These are phyloP conservation scores for Cladosporium sp. DNA, from an alignment of 2,329 filamentous ascomycete genomes.

Conservation along the genomic window DNA sequence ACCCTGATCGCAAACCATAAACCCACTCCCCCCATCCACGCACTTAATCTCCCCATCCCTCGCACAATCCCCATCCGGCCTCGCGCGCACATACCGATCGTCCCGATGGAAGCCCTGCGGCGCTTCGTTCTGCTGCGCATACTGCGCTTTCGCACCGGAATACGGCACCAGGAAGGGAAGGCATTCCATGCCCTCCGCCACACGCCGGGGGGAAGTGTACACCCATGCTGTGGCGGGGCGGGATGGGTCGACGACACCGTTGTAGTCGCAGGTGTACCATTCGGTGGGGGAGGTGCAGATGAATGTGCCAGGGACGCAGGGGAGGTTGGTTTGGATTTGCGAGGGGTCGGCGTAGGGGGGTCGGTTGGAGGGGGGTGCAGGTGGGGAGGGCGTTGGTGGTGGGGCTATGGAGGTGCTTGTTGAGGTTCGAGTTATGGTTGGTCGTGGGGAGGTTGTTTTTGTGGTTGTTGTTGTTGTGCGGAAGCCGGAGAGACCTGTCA, in stretches of 20 bases:
- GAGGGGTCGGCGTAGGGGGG: constrained; percentile 23
- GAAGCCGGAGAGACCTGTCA: constrained; percentile 13
- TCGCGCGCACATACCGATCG: constrained; percentile 28
- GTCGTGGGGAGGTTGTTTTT: constrained; percentile 7
- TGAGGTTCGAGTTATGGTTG: not conserved
- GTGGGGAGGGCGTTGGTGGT: constrained; percentile 4
- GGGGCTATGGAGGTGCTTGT: not conserved
- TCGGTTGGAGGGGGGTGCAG: constrained; percentile 15
- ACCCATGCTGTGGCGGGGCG: constrained; percentile 23
- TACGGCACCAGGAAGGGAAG: constrained; percentile 29
- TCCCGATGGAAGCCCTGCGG: constrained; percentile 28
- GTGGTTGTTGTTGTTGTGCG: constrained; percentile 12
- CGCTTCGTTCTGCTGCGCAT: constrained; percentile 26
- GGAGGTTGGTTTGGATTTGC: constrained; percentile 30
- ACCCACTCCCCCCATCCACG: constrained; percentile 23
- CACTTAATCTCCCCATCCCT: constrained; percentile 26
- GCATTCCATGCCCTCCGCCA: constrained; percentile 36
- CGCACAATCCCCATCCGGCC: constrained; percentile 27
- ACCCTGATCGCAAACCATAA: constrained; percentile 29
- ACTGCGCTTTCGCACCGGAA: constrained; percentile 14
- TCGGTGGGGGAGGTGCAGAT: constrained; percentile 33
- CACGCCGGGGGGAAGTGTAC: constrained; percentile 29
- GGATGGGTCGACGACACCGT: constrained; percentile 16
- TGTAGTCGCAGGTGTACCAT: constrained; percentile 36
- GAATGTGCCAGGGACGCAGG: constrained; percentile 38